A percentile compares a stretch with the other conserved stretches of the same genome.
These are phyloP conservation scores for Stromatinia cepivora DNA, from an alignment of 2,329 filamentous ascomycete genomes.

Conservation along the genomic window DNA sequence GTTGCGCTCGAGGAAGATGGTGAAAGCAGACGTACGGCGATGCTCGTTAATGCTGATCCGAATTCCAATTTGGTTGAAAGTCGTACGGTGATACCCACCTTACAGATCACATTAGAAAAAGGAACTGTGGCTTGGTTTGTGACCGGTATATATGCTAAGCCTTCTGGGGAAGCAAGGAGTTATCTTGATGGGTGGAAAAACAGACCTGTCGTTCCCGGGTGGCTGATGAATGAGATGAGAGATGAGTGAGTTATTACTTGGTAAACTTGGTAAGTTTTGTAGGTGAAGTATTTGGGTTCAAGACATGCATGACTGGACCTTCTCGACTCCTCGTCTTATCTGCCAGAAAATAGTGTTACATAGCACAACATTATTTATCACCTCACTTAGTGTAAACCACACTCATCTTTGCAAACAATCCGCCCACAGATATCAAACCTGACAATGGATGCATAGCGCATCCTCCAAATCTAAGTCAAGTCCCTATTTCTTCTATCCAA, in stretches of 20 bases:
- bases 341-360: not conserved
- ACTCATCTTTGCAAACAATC: not conserved
- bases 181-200: constrained; percentile 63
- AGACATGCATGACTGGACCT: not conserved
- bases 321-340: not conserved
- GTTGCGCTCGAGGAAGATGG: constrained; percentile 47
- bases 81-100: constrained; percentile 68
- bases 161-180: constrained; percentile 51
- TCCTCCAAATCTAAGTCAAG: not conserved
- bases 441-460: not conserved
- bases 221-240: constrained; percentile 50
- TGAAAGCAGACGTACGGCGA: constrained; percentile 48
- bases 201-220: constrained; percentile 58
- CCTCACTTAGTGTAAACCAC: not conserved
- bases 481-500: not conserved
- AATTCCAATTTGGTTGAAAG: constrained; percentile 77
- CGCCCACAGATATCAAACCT: not conserved
- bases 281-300: not conserved
- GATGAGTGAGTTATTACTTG: not conserved
- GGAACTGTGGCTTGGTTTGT: constrained; percentile 66
- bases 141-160: constrained; percentile 70
- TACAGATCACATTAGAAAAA: constrained; percentile 60
- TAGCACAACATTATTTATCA: not conserved
- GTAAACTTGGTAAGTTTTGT: not conserved
- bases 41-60: constrained; percentile 72